Conservation (phyloP, 2,329 filamentous ascomycete genomes). For the Apiospora pterosperma region DNA sequence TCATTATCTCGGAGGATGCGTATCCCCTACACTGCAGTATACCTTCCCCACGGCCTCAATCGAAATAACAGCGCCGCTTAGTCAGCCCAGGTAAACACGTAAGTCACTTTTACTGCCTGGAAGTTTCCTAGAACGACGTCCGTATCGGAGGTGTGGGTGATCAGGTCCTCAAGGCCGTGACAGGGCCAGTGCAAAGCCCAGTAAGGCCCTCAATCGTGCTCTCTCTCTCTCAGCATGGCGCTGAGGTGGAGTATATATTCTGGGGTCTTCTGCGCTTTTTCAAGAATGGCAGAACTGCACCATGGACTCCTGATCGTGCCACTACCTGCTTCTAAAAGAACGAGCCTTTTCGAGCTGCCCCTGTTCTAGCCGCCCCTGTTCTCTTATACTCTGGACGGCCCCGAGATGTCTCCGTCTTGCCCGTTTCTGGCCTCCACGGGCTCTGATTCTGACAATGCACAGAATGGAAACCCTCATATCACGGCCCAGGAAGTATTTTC, state of each 20-base stretch:
- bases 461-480: background rate
- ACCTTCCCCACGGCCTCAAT: too few relatives aligned
- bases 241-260: background rate
- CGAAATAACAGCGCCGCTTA: background rate
- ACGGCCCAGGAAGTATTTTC: background rate
- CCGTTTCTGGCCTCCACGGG: background rate
- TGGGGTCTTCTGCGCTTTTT: background rate
- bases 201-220: background rate
- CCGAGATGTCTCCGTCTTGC: background rate
- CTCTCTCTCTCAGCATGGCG: background rate
- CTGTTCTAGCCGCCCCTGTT: background rate
- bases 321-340: background rate
- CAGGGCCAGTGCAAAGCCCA: background rate
- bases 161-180: background rate
- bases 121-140: background rate
- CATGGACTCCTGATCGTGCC: background rate
- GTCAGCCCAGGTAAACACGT: background rate
- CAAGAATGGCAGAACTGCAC: background rate
- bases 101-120: background rate
- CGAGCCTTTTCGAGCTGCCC: background rate
- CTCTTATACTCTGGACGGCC: background rate
- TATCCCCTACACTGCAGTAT: background rate
- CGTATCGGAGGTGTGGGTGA: background rate
- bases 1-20: background rate
- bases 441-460: background rate